These are phyloP conservation scores for Puccinia sorghi DNA, from an alignment of 1,284 basidiomycete genomes.

Conservation along the genomic window DNA sequence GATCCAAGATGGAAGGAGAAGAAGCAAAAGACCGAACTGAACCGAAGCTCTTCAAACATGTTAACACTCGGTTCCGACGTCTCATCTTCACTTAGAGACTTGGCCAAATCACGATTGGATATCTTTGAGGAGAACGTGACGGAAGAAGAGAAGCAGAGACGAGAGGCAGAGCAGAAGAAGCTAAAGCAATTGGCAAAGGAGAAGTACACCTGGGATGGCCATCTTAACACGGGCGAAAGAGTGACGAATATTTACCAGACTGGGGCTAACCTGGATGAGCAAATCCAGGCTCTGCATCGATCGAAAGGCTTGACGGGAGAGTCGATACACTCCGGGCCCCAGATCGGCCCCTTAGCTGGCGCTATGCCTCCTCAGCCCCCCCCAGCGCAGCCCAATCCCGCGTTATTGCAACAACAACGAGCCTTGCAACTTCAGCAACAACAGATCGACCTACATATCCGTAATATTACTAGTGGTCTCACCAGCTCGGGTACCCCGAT, in stretches of 20 bases:
- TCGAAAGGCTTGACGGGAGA: constrained; percentile 70
- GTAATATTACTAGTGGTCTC: constrained; percentile 63
- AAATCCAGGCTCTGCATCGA: constrained; percentile 88
- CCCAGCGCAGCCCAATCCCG: constrained; percentile 65
- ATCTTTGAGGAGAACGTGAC: constrained; percentile 77
- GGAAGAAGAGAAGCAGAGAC: constrained; percentile 80
- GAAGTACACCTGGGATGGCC: constrained; percentile 93
- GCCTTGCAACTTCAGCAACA: constrained; percentile 73
- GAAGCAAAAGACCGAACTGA: constrained; percentile 77
- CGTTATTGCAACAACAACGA: constrained; percentile 63
- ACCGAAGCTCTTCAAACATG: constrained; percentile 85
- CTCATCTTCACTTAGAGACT: constrained; percentile 81
- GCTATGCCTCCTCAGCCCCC: constrained; percentile 53
- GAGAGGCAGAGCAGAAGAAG: constrained; percentile 77
- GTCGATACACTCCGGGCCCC: constrained; percentile 66
- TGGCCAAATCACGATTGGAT: constrained; percentile 87
- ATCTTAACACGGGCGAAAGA: constrained; percentile 82
- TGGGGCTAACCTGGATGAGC: constrained; percentile 87
- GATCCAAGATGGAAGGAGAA: constrained; percentile 98
- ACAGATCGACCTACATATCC: constrained; percentile 74
- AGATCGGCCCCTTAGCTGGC: constrained; percentile 68
- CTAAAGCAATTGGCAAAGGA: constrained; percentile 77
- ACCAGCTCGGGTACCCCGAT: constrained; percentile 60
- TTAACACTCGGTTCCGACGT: constrained; percentile 72
- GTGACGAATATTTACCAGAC: constrained; percentile 86